These are phyloP conservation scores for Pichia sp. DNA, from an alignment of 1,139 yeast species.

Conservation along the genomic window DNA sequence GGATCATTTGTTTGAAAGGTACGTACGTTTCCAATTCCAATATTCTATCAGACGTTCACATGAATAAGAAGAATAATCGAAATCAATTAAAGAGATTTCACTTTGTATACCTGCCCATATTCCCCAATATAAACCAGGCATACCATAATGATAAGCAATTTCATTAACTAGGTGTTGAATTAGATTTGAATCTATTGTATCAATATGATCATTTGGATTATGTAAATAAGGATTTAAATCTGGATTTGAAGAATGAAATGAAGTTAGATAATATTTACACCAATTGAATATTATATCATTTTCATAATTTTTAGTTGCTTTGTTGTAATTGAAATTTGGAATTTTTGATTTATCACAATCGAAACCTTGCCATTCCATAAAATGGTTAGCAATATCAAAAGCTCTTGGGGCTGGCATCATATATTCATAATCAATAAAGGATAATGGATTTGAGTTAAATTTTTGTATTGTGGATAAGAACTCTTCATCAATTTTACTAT, in stretches of 20 bases:
- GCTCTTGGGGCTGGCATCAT: conserved; percentile 81
- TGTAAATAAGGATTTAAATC: conserved; percentile 13
- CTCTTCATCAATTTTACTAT: neutral
- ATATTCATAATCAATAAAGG: conserved; percentile 80
- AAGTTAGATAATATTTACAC: conserved; percentile 43
- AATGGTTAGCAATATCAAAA: conserved; percentile 82
- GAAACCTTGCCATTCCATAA: conserved; percentile 88
- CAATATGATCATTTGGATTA: conserved; percentile 22
- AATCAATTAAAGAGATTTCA: conserved; percentile 68
- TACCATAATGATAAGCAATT: conserved; percentile 62
- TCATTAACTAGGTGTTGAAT: conserved; percentile 50
- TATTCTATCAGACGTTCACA: conserved; percentile 62
- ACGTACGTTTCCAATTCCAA: conserved; percentile 59
- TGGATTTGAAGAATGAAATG: conserved; percentile 15
- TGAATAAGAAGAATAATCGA: conserved; percentile 66
- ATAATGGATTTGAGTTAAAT: conserved; percentile 20
- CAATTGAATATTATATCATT: conserved; percentile 44
- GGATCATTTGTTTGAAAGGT: conserved; percentile 15
- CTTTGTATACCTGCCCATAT: conserved; percentile 82
- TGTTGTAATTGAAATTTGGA: conserved; percentile 44
- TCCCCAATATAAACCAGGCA: conserved; percentile 88
- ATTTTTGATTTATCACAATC: conserved; percentile 63
- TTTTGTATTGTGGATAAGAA: neutral
- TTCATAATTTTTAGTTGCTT: conserved; percentile 11
- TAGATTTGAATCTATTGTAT: conserved; percentile 16